A percentile compares a stretch with the other conserved stretches of the same genome.
Conservation (phyloP, 2,329 filamentous ascomycete genomes). For the Fulvia fulva region DNA sequence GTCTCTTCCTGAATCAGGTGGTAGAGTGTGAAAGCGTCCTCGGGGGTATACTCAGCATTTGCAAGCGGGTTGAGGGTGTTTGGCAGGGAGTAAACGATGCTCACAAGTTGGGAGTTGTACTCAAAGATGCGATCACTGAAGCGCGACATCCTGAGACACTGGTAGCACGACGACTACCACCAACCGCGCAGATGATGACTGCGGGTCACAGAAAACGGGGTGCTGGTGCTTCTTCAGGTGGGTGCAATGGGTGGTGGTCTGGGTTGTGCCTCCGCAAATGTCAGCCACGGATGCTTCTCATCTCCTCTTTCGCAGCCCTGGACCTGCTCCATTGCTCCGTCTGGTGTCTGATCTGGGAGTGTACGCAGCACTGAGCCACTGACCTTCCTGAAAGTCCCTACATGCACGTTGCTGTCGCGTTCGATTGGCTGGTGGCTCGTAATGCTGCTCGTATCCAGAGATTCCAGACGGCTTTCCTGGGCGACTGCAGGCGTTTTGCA, state of each 20-base stretch:
- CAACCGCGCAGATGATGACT: neutral
- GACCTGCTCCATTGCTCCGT: neutral
- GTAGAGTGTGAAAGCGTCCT: conserved; percentile 32
- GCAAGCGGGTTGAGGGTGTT: conserved; percentile 11
- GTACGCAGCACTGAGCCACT: neutral
- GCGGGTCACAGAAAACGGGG: neutral
- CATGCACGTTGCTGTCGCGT: neutral
- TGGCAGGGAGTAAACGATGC: conserved; percentile 12
- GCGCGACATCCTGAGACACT: conserved; percentile 18
- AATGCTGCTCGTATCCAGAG: neutral
- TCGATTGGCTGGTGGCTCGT: neutral
- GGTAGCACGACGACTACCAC: neutral
- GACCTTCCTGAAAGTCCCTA: neutral
- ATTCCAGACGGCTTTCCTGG: neutral
- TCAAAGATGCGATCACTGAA: conserved; percentile 19
- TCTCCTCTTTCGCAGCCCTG: neutral
- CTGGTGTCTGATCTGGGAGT: neutral
- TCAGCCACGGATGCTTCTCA: conserved; percentile 1
- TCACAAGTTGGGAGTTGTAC: conserved; percentile 24
- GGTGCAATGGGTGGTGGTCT: neutral
- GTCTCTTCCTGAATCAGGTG: conserved; percentile 25
- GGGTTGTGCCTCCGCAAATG: neutral
- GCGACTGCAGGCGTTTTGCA: neutral
- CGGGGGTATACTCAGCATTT: conserved; percentile 20
- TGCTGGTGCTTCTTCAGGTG: neutral